Evolutionary conservation across 441 rosid species (phyloP).

Genomic region (Adansonia madagascariensis): DNA sequence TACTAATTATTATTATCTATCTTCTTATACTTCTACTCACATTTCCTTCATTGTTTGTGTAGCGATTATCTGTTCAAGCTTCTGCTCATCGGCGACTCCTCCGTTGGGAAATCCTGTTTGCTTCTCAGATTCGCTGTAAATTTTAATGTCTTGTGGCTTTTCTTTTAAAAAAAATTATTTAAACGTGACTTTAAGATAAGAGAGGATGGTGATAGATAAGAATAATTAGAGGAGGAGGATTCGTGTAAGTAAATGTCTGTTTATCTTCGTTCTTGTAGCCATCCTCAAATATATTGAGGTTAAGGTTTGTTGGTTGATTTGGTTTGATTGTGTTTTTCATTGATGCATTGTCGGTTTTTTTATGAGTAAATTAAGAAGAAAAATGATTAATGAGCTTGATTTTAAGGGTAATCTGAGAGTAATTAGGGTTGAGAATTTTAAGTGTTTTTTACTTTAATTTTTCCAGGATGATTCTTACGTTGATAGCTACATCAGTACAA

Average conservation of each 20-base stretch:
- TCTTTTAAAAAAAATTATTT: background rate
- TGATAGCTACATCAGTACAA: conserved; percentile 86
- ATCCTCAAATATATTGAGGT: background rate
- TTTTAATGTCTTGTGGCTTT: conserved; percentile 27
- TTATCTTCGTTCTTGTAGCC: background rate
- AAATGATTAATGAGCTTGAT: conserved; percentile 13
- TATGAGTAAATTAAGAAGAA: background rate
- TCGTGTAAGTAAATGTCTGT: background rate
- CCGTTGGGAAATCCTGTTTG: conserved; percentile 81
- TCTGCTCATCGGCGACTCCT: conserved; percentile 80
- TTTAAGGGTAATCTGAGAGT: background rate
- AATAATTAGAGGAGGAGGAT: background rate
- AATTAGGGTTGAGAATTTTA: conserved; percentile 5
- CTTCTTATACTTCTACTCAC: conserved; percentile 7
- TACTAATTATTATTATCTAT: background rate
- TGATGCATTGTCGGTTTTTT: background rate
- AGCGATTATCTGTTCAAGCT: conserved; percentile 88
- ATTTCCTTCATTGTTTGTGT: background rate
- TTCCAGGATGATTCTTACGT: conserved; percentile 84
- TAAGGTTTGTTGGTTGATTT: background rate
- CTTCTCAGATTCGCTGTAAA: conserved; percentile 77
- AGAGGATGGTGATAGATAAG: background rate
- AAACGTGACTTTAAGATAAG: background rate
- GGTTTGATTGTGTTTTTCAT: background rate
- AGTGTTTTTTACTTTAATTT: conserved; percentile 10